Percentiles rank a stretch among this genome's conserved stretches.
Evolutionary conservation across 2,329 filamentous ascomycete genomes (phyloP).

Genomic region (Parascedosporium putredinis): DNA sequence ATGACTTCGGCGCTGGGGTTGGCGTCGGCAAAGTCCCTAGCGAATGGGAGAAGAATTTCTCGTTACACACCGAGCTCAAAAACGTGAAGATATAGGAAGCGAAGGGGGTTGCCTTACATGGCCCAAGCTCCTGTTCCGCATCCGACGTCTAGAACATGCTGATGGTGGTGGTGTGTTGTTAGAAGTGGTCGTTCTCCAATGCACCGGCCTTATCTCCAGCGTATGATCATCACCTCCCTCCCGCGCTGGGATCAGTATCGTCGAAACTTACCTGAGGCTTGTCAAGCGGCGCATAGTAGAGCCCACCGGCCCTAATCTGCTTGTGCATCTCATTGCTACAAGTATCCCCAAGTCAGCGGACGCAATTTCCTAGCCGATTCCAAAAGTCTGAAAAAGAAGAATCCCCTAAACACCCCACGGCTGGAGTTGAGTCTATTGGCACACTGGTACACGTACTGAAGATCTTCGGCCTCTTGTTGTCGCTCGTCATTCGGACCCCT

Average conservation of each 20-base stretch:
- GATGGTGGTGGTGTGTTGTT: neutral
- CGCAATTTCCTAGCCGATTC: neutral
- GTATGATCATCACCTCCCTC: neutral
- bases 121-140: conserved; percentile 28
- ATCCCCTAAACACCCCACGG: neutral
- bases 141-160: conserved; percentile 24
- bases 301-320: no score
- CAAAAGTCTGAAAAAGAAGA: neutral
- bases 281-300: no score
- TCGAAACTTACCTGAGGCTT: no score
- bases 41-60: no score
- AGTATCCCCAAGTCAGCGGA: no score
- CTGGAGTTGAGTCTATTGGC: neutral
- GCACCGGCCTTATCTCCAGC: neutral
- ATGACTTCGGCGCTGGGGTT: conserved; percentile 35
- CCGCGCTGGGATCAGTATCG: no score
- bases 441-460: conserved; percentile 13
- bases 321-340: no score
- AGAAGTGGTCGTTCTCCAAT: neutral
- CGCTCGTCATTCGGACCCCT: conserved; percentile 9
- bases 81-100: neutral
- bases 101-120: conserved; percentile 14
- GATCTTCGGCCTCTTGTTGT: conserved; percentile 19
- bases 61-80: neutral
- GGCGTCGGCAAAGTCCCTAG: conserved; percentile 21